Evolutionary conservation across 306 rosid species (phyloP).

Genomic region (Trifolium pratense): DNA sequence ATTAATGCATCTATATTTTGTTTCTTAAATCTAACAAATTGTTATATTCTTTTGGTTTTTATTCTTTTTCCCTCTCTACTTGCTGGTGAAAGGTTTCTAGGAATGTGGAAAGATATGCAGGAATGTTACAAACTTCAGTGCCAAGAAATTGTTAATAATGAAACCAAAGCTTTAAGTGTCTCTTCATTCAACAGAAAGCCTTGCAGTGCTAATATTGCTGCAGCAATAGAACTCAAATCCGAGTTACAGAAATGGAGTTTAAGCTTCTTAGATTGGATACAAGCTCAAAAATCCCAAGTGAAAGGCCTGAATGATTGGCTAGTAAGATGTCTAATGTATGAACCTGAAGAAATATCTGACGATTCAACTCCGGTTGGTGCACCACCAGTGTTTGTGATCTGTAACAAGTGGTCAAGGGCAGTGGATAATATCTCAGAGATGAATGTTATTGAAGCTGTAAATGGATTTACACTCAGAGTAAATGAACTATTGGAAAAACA

Average conservation of each 20-base stretch:
- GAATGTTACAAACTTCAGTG: conserved; percentile 68
- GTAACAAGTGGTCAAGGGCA: conserved; percentile 69
- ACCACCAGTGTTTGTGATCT: conserved; percentile 67
- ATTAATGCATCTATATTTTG: conserved; percentile 8
- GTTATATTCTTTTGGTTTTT: conserved; percentile 7
- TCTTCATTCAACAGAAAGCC: conserved; percentile 46
- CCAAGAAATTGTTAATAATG: conserved; percentile 54
- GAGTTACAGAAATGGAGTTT: conserved; percentile 70
- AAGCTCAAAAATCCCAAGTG: conserved; percentile 62
- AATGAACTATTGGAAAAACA: conserved; percentile 56
- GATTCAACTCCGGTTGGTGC: conserved; percentile 58
- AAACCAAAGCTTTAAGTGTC: conserved; percentile 50
- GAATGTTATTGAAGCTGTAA: conserved; percentile 63
- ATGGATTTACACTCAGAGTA: conserved; percentile 51
- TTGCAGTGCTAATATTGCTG: conserved; percentile 52
- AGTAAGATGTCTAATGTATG: conserved; percentile 60
- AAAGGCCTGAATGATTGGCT: conserved; percentile 83
- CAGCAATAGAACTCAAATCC: conserved; percentile 64
- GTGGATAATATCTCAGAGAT: conserved; percentile 64
- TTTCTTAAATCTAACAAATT: conserved; percentile 20
- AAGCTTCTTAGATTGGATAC: conserved; percentile 69
- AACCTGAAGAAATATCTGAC: conserved; percentile 61
- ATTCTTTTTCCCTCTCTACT: neutral
- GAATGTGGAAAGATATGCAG: conserved; percentile 84
- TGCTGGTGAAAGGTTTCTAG: conserved; percentile 54